Base-by-base conservation (phyloP, 768 basidiomycete genomes). In the Tephrocybe sp. region DNA sequence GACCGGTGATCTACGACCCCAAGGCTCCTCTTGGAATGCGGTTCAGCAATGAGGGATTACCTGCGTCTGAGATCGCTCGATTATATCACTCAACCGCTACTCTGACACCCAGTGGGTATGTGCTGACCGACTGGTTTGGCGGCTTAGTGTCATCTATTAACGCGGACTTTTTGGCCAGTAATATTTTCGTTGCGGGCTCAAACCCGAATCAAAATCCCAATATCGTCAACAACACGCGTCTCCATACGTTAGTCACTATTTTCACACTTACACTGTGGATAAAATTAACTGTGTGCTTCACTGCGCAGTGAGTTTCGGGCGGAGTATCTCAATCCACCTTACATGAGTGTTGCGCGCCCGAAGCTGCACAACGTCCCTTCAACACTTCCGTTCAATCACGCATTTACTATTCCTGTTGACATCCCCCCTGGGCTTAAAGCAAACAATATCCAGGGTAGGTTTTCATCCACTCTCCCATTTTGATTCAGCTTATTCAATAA, bases 61-160 rank as follows among this genome's bases (percentile, higher is more conserved):
- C 74, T 26, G 65, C 69, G 9, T 68, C 70, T 1, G 53, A 64
- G 26, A 73, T 84, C 52, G 74, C 82, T 48, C 69, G 84, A 5
- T 41, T 86, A 67, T 86, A 86, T 68, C 85, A 86, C 65, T 84
- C 83, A 1, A 73, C 73, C 8, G 80, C 76, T 7, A 80, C 78
- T 32, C 66, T 85, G 52, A 76, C 83, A 10, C 76, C 79, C 14
- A 77, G 78, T 56, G 81, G 80, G 56, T 76, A 69, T 12, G 68
- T 76, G 1, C n/a, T n/a, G n/a, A n/a, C n/a, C n/a, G n/a, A n/a
- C n/a, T n/a, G n/a, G n/a, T n/a, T n/a, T n/a, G n/a, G n/a, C n/a
- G n/a, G n/a, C n/a, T n/a, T n/a, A n/a, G n/a, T n/a, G n/a, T n/a
- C n/a, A n/a, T n/a, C 17, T 36, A n/a, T 10, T 17, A 42, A 38